Evolutionary conservation across 805 yeast genomes (phyloP), one percentile per base, ranked within the genome.

Genomic region (Zygotorulaspora chibaensis): DNA sequence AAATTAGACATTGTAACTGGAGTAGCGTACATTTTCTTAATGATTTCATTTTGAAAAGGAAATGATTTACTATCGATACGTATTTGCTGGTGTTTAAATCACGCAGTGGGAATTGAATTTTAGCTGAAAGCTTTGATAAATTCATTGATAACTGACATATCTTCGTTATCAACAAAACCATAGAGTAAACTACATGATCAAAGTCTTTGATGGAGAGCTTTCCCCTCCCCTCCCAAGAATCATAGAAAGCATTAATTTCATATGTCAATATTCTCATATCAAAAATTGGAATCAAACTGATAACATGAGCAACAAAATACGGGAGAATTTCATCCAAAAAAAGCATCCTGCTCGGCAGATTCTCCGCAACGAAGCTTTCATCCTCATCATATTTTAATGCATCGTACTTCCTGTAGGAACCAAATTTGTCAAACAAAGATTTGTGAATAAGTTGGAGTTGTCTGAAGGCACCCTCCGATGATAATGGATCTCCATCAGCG

Each of bases 21-120:
- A 57, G 35, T 17, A 63, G 29, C 1, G 65, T 61, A 40, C 61
- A 56, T 46, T 63, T 63, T 36, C 64, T 49, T 3, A 59, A 43
- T 13, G 53, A 41, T 41, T 61, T 62, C 48, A 47, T 54, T 36
- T 53, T 54, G 17, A 51, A 59, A 9, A 60, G 33, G 20, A 43
- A 57, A 39, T 56, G 57, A 38, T 54, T 57, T 2, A 58, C 55
- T 16, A 61, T 49, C 3, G 63, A 54, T 18, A 60, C 45, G 34
- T 55, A 62, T 31, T 55, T 50, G 8, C 46, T 44, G 3, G 62
- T 58, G 39, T 59, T 53, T 15, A 62, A 42, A 8, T 38, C 35
- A 18, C 43, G 38, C 8, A 61, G 52, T 11, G 37, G 48, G 3
- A 42, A 40, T 23, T 40, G 42, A 2, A 47, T 30, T 20, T 41